Evolutionary conservation across 805 yeast species (phyloP).

Genomic region (Brettanomyces nanus): DNA sequence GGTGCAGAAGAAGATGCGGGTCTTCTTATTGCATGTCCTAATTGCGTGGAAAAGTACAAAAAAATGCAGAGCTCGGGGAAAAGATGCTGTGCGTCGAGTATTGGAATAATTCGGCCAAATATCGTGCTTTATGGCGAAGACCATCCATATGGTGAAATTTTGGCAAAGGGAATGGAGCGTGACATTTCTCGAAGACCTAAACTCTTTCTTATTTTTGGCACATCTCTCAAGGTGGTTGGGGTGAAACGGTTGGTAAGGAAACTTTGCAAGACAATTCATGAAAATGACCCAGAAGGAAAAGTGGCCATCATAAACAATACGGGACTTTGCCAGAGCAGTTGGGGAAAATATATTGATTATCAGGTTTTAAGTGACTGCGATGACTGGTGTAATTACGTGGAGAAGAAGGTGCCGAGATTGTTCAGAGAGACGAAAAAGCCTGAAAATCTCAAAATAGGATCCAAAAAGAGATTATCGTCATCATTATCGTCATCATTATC

Average conservation of each 20-base stretch:
- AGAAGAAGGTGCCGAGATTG: constrained; percentile 42
- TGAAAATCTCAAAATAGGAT: too few species aligned
- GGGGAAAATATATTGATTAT: constrained; percentile 72
- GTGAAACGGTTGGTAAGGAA: constrained; percentile 69
- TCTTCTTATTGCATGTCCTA: constrained; percentile 67
- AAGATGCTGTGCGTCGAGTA: constrained; percentile 57
- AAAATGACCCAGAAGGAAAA: constrained; percentile 54
- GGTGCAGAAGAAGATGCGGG: constrained; percentile 35
- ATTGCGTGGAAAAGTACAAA: constrained; percentile 49
- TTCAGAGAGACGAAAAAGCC: background rate
- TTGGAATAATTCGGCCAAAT: constrained; percentile 79
- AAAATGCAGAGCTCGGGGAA: constrained; percentile 63
- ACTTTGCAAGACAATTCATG: constrained; percentile 63
- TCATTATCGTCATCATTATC: too few species aligned
- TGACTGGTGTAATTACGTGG: constrained; percentile 56
- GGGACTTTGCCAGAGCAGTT: constrained; percentile 46
- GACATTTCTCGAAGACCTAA: constrained; percentile 71
- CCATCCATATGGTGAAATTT: constrained; percentile 79
- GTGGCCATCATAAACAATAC: constrained; percentile 74
- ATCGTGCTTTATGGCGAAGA: constrained; percentile 91
- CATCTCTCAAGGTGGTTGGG: constrained; percentile 87
- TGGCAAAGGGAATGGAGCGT: constrained; percentile 57
- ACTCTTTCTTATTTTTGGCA: constrained; percentile 80
- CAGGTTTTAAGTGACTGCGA: constrained; percentile 80
- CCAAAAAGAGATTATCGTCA: too few species aligned